Percentiles rank a stretch among this genome's conserved stretches.
Conservation (phyloP, 108 stramenopile species). For the Fistulifera pelliculosa region DNA sequence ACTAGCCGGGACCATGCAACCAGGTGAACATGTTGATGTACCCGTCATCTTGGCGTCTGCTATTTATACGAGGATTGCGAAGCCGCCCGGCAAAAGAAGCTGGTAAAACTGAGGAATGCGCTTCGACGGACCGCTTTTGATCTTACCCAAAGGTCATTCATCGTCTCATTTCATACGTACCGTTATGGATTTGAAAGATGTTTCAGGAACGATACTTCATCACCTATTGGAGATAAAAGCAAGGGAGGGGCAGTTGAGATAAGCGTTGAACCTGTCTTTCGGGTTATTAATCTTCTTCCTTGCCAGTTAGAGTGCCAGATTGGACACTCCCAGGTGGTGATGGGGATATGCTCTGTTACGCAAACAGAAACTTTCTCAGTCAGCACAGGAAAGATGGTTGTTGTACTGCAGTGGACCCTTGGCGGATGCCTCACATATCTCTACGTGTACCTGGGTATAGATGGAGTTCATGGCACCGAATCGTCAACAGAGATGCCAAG, state of each 20-base stretch:
- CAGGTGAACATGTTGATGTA: slow-evolving; percentile 34
- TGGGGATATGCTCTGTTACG: slow-evolving; percentile 10
- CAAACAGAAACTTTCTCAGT: slow-evolving; percentile 32
- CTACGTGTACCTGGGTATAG: slow-evolving; percentile 63
- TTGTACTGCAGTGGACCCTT: slow-evolving; percentile 54
- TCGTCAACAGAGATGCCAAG: slow-evolving; percentile 51
- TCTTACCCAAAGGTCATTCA: slow-evolving; percentile 58
- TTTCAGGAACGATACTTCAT: slow-evolving; percentile 39
- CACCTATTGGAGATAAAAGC: slow-evolving; percentile 35
- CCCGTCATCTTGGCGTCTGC: slow-evolving; percentile 46
- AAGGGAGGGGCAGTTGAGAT: slow-evolving; percentile 41
- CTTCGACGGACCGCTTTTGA: slow-evolving; percentile 40
- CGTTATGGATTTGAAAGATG: slow-evolving; percentile 35
- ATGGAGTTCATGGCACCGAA: slow-evolving; percentile 63
- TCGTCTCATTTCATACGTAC: slow-evolving; percentile 39
- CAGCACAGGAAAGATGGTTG: slow-evolving; percentile 38
- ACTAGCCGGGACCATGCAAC: slow-evolving; percentile 25
- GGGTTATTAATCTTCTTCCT: slow-evolving; percentile 61
- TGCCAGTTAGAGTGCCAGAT: slow-evolving; percentile 67
- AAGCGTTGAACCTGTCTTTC: slow-evolving; percentile 45
- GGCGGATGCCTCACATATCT: slow-evolving; percentile 61
- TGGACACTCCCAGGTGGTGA: slow-evolving; percentile 10
- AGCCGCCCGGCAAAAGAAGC: slow-evolving; percentile 8
- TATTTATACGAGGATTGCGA: slow-evolving; percentile 53
- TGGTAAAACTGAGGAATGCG: slow-evolving; percentile 18